phyloP scores from a whole-genome alignment of 345 rosid genomes.

The Mangifera indica region DNA sequence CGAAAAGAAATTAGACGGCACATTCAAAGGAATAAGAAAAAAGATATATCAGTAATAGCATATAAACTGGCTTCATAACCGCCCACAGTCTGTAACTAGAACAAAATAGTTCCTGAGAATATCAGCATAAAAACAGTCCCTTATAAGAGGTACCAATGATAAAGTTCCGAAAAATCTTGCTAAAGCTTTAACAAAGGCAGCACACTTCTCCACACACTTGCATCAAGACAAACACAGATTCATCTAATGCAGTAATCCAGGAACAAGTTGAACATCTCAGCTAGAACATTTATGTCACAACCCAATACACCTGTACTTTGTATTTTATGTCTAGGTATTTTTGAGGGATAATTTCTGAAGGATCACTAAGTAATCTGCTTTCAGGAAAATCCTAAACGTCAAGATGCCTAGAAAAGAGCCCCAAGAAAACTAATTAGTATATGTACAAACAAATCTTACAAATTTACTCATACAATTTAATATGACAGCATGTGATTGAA shows the following conservation, averaged over 20 bases:
- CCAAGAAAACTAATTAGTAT: too few species aligned
- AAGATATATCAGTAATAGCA: too few species aligned
- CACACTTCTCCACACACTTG: not conserved
- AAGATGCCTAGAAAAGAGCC: not conserved
- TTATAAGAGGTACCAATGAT: not conserved
- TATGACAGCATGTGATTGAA: too few species aligned
- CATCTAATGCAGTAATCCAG: not conserved
- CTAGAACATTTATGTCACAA: not conserved
- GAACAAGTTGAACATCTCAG: not conserved
- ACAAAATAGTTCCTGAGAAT: not conserved
- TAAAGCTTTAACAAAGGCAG: not conserved
- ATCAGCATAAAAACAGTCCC: not conserved
- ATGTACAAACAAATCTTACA: too few species aligned
- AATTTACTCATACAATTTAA: too few species aligned
- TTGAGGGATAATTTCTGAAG: not conserved
- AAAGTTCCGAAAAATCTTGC: not conserved
- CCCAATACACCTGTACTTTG: not conserved
- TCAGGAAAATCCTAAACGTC: not conserved
- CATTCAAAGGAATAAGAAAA: too few species aligned
- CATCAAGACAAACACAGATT: not conserved
- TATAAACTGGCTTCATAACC: too few species aligned
- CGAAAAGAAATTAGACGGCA: too few species aligned
- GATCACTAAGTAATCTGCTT: not conserved
- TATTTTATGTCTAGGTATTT: not conserved
- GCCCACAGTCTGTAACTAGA: too few species aligned